phyloP scores from a whole-genome alignment of 2,329 filamentous ascomycete genomes.

The Diaporthe australafricana region DNA sequence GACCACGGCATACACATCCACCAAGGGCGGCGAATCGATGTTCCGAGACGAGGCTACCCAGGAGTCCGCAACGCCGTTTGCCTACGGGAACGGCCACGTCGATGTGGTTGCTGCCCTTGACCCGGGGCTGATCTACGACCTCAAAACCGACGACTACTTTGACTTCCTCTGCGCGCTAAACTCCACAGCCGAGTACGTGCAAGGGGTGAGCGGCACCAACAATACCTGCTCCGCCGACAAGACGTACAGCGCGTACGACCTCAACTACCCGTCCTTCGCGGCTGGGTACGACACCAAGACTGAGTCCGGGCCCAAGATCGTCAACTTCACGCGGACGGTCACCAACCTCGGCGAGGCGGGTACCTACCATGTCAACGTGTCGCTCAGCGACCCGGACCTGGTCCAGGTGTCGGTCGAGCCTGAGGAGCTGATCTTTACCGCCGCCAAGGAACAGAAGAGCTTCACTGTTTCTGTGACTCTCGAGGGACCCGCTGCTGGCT shows the following conservation, averaged over 20 bases:
- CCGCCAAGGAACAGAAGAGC: background rate
- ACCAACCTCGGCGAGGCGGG: conserved; percentile 33
- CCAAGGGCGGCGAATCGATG: background rate
- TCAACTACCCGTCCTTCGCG: conserved; percentile 38
- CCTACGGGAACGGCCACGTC: conserved; percentile 21
- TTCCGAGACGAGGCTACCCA: background rate
- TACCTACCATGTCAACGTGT: conserved; percentile 30
- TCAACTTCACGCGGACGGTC: conserved; percentile 35
- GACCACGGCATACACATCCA: background rate
- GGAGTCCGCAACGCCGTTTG: background rate
- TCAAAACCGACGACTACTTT: conserved; percentile 33
- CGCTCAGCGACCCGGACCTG: conserved; percentile 6
- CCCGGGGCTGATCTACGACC: conserved; percentile 32
- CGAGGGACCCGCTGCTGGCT: background rate
- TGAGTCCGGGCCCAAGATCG: conserved; percentile 26
- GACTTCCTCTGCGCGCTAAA: conserved; percentile 32
- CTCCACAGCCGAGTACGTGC: conserved; percentile 3
- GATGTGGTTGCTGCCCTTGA: conserved; percentile 23
- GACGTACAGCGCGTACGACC: conserved; percentile 32
- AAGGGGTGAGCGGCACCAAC: conserved; percentile 27
- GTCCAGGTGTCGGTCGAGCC: conserved; percentile 20
- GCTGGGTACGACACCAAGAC: conserved; percentile 18
- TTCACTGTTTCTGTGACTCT: conserved; percentile 14
- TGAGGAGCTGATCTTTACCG: background rate
- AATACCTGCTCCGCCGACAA: conserved; percentile 23